Percentiles rank a stretch among this genome's conserved stretches.
phyloP scores from a whole-genome alignment of 208 protist species.

The Trypanosoma avium region DNA sequence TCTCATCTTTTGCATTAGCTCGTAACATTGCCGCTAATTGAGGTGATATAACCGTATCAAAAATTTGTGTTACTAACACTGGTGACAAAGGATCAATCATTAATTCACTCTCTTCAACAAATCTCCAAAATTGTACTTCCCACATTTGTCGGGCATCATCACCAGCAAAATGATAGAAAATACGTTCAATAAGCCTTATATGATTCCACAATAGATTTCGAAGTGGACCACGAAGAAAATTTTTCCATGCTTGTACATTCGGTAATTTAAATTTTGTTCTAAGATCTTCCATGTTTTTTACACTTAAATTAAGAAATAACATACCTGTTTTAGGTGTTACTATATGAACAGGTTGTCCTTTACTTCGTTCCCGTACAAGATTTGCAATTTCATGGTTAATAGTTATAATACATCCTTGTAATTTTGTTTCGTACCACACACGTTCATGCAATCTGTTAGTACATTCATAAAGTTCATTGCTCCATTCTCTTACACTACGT shows the following conservation, averaged over 20 bases:
- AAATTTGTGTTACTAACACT: constrained; percentile 44
- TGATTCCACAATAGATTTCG: constrained; percentile 43
- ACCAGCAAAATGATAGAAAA: constrained; percentile 76
- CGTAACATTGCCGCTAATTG: constrained; percentile 53
- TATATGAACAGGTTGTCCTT: constrained; percentile 44
- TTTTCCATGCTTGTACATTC: constrained; percentile 43
- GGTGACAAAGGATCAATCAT: constrained; percentile 33
- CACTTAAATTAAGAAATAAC: constrained; percentile 51
- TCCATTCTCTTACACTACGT: constrained; percentile 13
- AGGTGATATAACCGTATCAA: constrained; percentile 77
- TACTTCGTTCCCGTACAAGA: constrained; percentile 42
- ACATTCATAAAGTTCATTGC: constrained; percentile 13
- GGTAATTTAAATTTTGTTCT: constrained; percentile 24
- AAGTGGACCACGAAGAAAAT: constrained; percentile 36
- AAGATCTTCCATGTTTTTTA: constrained; percentile 52
- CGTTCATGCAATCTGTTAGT: background rate
- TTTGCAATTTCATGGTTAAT: constrained; percentile 26
- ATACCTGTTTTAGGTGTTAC: constrained; percentile 35
- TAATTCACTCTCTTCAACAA: constrained; percentile 41
- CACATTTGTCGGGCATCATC: constrained; percentile 51
- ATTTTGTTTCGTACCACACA: constrained; percentile 10
- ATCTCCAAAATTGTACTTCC: constrained; percentile 82
- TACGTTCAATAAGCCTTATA: constrained; percentile 37
- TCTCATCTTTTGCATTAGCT: constrained; percentile 38
- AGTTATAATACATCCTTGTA: constrained; percentile 15